Evolutionary conservation across 805 yeast species (phyloP).

Genomic region (Candida fluviatilis): DNA sequence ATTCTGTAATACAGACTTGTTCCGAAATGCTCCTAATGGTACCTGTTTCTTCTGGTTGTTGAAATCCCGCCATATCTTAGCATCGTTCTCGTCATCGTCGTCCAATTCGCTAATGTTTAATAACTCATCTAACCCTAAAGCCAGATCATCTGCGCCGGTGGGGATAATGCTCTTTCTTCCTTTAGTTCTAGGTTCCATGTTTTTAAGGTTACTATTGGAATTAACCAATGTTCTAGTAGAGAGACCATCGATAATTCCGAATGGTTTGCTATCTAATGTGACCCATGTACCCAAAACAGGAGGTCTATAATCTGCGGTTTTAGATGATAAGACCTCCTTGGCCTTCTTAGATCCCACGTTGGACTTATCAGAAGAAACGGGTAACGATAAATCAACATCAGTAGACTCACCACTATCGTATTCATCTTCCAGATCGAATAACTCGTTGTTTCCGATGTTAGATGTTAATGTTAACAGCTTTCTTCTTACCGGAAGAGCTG

Average conservation of each 20-base stretch:
- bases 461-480: conserved; percentile 2
- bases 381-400: conserved; percentile 84
- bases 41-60: conserved; percentile 46
- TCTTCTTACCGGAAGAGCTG: background rate
- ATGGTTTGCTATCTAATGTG: conserved; percentile 72
- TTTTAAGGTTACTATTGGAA: conserved; percentile 2
- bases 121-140: conserved; percentile 66
- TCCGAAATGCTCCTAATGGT: conserved; percentile 88
- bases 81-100: conserved; percentile 59
- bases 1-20: conserved; percentile 45
- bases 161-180: conserved; percentile 16
- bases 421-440: conserved; percentile 20
- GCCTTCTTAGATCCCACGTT: conserved; percentile 68
- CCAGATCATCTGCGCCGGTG: conserved; percentile 28
- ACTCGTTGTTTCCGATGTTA: conserved; percentile 5
- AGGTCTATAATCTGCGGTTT: conserved; percentile 80
- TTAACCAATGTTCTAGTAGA: conserved; percentile 69
- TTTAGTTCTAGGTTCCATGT: conserved; percentile 1
- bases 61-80: conserved; percentile 43
- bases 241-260: conserved; percentile 91
- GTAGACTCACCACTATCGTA: conserved; percentile 83
- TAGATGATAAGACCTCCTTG: conserved; percentile 89
- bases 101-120: conserved; percentile 86
- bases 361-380: conserved; percentile 58
- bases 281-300: conserved; percentile 94